These are phyloP conservation scores for Nosema muscidifuracis DNA, from an alignment of 371 early-diverging fungal genomes.

Conservation along the genomic window DNA sequence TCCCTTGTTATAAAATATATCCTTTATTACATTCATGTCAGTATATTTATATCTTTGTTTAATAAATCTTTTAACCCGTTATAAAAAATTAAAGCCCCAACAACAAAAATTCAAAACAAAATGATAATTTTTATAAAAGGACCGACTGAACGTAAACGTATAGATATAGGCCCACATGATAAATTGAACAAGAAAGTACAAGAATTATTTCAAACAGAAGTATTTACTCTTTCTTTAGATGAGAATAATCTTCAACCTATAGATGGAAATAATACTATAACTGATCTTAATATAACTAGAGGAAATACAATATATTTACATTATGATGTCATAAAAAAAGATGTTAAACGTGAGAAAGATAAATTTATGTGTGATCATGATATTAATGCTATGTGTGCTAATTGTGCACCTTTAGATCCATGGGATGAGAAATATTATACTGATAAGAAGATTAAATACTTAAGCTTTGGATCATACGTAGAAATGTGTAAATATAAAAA, in stretches of 20 bases:
- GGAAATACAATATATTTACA: slow-evolving; percentile 12
- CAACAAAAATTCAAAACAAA: too few relatives aligned
- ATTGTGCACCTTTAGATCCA: slow-evolving; percentile 61
- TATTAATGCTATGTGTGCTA: slow-evolving; percentile 56
- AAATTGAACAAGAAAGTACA: slow-evolving; percentile 12
- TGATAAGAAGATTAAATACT: slow-evolving; percentile 56
- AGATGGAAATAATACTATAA: not conserved
- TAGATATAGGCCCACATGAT: slow-evolving; percentile 2
- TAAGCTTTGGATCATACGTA: slow-evolving; percentile 55
- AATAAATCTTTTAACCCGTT: too few relatives aligned
- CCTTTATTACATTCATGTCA: too few relatives aligned
- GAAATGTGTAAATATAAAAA: slow-evolving; percentile 49
- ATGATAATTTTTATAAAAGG: slow-evolving; percentile 28
- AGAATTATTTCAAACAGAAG: slow-evolving; percentile 8
- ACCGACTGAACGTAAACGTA: not conserved
- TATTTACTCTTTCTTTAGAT: slow-evolving; percentile 22
- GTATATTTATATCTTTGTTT: too few relatives aligned
- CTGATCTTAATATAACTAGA: not conserved
- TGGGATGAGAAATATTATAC: slow-evolving; percentile 48
- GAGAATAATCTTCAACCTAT: not conserved
- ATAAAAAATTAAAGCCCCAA: too few relatives aligned
- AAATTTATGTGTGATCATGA: slow-evolving; percentile 52
- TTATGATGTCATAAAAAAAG: slow-evolving; percentile 9
- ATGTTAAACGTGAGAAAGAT: slow-evolving; percentile 20
- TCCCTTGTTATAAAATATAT: too few relatives aligned